A percentile compares a stretch with the other conserved stretches of the same genome.
Conservation (phyloP, 768 basidiomycete species). For the Dictyophora rubrovolvata region DNA sequence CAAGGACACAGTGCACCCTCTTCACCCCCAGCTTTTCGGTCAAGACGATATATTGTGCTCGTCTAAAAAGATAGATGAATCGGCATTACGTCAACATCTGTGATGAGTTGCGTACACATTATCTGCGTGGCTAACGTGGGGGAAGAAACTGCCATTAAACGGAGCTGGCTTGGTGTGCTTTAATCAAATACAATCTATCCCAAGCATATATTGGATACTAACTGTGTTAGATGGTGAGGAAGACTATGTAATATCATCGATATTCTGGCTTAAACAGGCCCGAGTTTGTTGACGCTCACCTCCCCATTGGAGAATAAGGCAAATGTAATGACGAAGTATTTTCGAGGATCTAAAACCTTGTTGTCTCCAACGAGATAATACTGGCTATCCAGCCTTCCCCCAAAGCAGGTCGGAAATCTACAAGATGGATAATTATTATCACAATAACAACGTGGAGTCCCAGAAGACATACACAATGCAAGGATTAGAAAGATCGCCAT, state of each 20-base stretch:
- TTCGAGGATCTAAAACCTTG: constrained; percentile 8
- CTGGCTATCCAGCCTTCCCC: constrained; percentile 43
- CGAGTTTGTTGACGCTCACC: not conserved
- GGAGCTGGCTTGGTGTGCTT: not conserved
- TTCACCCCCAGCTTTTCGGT: not conserved
- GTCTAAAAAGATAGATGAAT: not conserved
- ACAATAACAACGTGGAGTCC: not conserved
- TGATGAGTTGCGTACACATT: not conserved
- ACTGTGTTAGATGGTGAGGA: not conserved
- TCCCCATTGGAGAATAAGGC: not conserved
- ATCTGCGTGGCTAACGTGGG: not conserved
- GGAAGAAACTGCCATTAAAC: not conserved
- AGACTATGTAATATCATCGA: not conserved
- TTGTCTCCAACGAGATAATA: constrained; percentile 37
- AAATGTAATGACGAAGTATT: not conserved
- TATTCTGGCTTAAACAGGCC: not conserved
- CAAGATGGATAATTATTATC: not conserved
- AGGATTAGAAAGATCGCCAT: constrained; percentile 39
- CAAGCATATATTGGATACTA: not conserved
- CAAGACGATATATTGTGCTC: not conserved
- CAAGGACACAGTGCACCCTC: not conserved
- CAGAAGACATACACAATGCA: constrained; percentile 42
- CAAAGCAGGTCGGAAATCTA: constrained; percentile 32
- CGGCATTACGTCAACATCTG: not conserved
- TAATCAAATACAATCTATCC: not conserved